Percentiles rank a stretch among this genome's conserved stretches.
These are phyloP conservation scores for Boletus reticulatus DNA, from an alignment of 768 basidiomycete genomes.

Conservation along the genomic window DNA sequence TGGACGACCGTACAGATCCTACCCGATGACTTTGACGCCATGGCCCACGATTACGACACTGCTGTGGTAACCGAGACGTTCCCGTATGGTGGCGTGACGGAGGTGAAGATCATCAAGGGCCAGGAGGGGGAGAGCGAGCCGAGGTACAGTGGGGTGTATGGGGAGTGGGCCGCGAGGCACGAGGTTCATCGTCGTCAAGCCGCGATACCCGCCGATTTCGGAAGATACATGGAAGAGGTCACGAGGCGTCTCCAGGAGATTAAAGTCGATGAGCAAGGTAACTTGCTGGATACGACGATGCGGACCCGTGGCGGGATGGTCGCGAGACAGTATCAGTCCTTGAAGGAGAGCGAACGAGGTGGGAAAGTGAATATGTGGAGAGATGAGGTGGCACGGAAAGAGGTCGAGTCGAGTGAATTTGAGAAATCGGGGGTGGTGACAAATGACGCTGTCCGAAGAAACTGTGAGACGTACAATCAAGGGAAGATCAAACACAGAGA, in stretches of 20 bases:
- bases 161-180: constrained; percentile 31
- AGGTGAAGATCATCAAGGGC: constrained; percentile 16
- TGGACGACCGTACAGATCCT: constrained; percentile 33
- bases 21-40: constrained; percentile 31
- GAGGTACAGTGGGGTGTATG: constrained; percentile 31
- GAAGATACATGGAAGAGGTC: constrained; percentile 29
- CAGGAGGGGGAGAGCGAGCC: constrained; percentile 2
- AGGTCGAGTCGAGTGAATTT: constrained; percentile 16
- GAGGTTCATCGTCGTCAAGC: constrained; percentile 27
- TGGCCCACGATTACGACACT: constrained; percentile 28
- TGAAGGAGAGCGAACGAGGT: constrained; percentile 17
- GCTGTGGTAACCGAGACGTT: constrained; percentile 24
- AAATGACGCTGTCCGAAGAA: constrained; percentile 14
- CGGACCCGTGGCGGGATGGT: constrained; percentile 5
- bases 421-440: constrained; percentile 14
- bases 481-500: constrained; percentile 16
- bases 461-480: constrained; percentile 14
- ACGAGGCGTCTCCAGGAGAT: constrained; percentile 37
- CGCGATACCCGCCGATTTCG: constrained; percentile 24
- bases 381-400: constrained; percentile 44
- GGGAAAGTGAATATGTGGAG: constrained; percentile 54
- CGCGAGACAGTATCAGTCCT: constrained; percentile 3
- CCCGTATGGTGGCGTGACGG: constrained; percentile 24
- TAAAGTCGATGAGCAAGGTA: constrained; percentile 28
- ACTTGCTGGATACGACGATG: constrained; percentile 18